Conservation (phyloP, 2,329 filamentous ascomycete genomes). For the Hysterium pulicare region DNA sequence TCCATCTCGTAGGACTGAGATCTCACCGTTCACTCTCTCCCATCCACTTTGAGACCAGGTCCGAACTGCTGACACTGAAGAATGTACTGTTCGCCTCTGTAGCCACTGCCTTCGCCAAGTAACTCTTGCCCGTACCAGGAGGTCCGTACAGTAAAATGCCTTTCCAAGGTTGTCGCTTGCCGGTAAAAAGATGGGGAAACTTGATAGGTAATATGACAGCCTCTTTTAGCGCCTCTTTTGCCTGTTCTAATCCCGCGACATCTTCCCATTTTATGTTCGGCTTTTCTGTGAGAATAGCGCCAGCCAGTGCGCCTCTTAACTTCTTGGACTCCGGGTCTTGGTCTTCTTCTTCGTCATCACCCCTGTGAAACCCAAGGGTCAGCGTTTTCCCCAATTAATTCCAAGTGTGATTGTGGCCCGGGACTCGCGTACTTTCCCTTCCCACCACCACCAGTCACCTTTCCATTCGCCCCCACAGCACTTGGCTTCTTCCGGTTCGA, state of each 20-base stretch:
- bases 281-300: slow-evolving; percentile 90
- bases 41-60: slow-evolving; percentile 99
- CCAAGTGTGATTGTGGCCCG: slow-evolving; percentile 3
- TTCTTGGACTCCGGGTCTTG: slow-evolving; percentile 92
- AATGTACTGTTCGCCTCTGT: slow-evolving; percentile 99
- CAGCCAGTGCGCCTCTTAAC: slow-evolving; percentile 81
- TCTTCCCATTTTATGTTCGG: slow-evolving; percentile 98
- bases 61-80: slow-evolving; percentile 96
- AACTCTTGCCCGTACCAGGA: slow-evolving; percentile 95
- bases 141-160: slow-evolving; percentile 95
- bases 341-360: slow-evolving; percentile 63
- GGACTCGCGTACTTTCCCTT: slow-evolving; percentile 53
- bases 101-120: slow-evolving; percentile 93
- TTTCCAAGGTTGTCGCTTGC: slow-evolving; percentile 97
- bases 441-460: slow-evolving; percentile 59
- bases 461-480: slow-evolving; percentile 69
- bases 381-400: slow-evolving; percentile 5
- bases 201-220: slow-evolving; percentile 97
- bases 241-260: slow-evolving; percentile 87
- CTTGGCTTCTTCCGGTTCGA: slow-evolving; percentile 67
- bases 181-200: slow-evolving; percentile 93
- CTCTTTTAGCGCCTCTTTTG: slow-evolving; percentile 96
- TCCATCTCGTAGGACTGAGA: not conserved
- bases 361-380: slow-evolving; percentile 30
- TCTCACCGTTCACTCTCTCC: slow-evolving; percentile 91